Conservation (phyloP, 192 early-diverging fungal genomes). For the Podila epicladia region DNA sequence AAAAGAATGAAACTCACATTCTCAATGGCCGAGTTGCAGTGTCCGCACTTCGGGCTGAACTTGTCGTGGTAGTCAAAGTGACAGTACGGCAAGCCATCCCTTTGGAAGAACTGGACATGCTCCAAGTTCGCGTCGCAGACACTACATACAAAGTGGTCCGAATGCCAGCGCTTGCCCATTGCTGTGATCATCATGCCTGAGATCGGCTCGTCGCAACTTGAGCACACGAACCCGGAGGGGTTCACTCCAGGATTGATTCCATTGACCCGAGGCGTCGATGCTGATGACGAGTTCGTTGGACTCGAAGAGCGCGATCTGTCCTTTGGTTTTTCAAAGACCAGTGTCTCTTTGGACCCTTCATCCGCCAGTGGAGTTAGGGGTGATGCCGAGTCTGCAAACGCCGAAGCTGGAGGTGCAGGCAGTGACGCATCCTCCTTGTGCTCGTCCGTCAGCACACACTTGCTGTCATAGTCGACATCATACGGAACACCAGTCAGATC, state of each 20-base stretch:
- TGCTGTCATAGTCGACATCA: conserved; percentile 23
- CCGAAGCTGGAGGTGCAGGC: background rate
- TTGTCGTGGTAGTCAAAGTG: conserved; percentile 61
- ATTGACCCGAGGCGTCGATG: background rate
- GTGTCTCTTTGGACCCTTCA: conserved; percentile 16
- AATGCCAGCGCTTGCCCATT: conserved; percentile 65
- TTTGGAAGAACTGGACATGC: conserved; percentile 63
- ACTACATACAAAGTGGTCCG: conserved; percentile 60
- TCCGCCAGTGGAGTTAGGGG: conserved; percentile 3
- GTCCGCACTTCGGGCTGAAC: conserved; percentile 64
- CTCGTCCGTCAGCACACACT: conserved; percentile 33
- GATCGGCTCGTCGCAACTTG: conserved; percentile 57
- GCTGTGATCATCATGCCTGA: conserved; percentile 57
- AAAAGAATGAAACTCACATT: conserved; percentile 52
- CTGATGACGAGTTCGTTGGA: background rate
- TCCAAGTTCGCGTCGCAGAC: conserved; percentile 56
- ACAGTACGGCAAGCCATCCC: conserved; percentile 65
- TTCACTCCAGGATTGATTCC: background rate
- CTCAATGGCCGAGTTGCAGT: conserved; percentile 66
- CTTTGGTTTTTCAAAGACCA: background rate
- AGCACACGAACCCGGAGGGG: conserved; percentile 33
- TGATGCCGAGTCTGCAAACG: background rate
- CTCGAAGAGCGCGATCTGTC: background rate
- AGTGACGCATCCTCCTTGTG: background rate
- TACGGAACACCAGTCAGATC: background rate